phyloP scores from a whole-genome alignment of 1,284 basidiomycete genomes.

The Ceratobasidium sp. region DNA sequence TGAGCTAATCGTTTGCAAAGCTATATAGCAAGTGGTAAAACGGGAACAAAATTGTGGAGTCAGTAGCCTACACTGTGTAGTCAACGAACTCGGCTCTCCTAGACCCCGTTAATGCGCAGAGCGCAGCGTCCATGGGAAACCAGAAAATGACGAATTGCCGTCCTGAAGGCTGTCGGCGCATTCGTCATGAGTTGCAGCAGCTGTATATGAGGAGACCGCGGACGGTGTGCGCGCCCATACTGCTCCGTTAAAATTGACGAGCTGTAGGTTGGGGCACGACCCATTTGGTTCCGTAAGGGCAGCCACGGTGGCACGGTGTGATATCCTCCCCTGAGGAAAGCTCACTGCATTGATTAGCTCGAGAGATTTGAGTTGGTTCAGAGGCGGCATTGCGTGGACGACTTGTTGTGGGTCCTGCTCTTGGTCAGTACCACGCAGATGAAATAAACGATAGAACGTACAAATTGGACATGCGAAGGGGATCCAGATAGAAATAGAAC shows the following conservation, averaged over 20 bases:
- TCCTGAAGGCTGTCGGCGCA: too few species aligned
- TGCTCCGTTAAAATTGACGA: conserved; percentile 12
- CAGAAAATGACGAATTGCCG: background rate
- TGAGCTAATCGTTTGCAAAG: too few species aligned
- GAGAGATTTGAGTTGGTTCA: conserved; percentile 1
- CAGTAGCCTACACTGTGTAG: too few species aligned
- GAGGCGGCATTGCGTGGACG: background rate
- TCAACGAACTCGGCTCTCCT: too few species aligned
- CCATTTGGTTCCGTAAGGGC: background rate
- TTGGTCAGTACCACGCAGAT: background rate
- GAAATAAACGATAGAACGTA: background rate
- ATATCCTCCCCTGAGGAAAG: background rate
- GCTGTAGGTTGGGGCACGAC: conserved; percentile 2
- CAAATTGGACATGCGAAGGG: background rate
- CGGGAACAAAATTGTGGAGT: background rate
- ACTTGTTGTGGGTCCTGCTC: background rate
- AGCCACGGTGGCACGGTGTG: background rate
- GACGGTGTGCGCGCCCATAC: background rate
- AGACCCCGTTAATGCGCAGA: background rate
- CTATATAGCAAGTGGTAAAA: background rate
- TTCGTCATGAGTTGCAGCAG: background rate
- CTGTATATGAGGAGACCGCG: background rate
- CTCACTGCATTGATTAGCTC: conserved; percentile 5
- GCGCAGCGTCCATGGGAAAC: conserved; percentile 3
- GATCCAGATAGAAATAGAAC: background rate